Conservation (phyloP, 768 basidiomycete genomes). For the Auriscalpium vulgare region DNA sequence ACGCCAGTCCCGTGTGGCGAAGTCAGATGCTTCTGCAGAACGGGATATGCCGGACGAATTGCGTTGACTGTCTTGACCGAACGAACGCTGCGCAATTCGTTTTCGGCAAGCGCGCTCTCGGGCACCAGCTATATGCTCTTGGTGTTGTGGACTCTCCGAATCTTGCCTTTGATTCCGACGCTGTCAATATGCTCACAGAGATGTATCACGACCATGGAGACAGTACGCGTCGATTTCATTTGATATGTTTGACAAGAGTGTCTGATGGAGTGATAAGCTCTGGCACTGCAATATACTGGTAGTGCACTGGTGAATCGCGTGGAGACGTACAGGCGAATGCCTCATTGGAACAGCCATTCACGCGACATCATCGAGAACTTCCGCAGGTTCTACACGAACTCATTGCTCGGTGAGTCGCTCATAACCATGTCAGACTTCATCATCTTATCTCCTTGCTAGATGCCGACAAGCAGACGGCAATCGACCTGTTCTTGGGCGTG, state of each 20-base stretch:
- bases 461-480: slow-evolving; percentile 94
- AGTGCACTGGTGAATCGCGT: slow-evolving; percentile 94
- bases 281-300: slow-evolving; percentile 95
- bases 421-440: not conserved
- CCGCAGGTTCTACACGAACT: slow-evolving; percentile 90
- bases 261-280: slow-evolving; percentile 38
- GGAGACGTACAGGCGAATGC: slow-evolving; percentile 91
- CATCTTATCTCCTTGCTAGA: slow-evolving; percentile 36
- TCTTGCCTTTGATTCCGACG: slow-evolving; percentile 87
- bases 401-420: slow-evolving; percentile 60
- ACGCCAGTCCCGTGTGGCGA: slow-evolving; percentile 39
- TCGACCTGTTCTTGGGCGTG: slow-evolving; percentile 92
- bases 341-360: slow-evolving; percentile 96
- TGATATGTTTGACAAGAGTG: no score
- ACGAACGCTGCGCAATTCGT: slow-evolving; percentile 97
- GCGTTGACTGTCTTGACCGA: slow-evolving; percentile 93
- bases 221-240: slow-evolving; percentile 41
- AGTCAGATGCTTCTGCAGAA: slow-evolving; percentile 74
- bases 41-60: slow-evolving; percentile 90
- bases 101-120: slow-evolving; percentile 89
- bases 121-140: slow-evolving; percentile 91
- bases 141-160: slow-evolving; percentile 83
- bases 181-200: slow-evolving; percentile 93
- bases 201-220: slow-evolving; percentile 99
- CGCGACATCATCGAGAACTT: slow-evolving; percentile 95